phyloP scores from a whole-genome alignment of 768 basidiomycete species.

The Inosperma sp. region DNA sequence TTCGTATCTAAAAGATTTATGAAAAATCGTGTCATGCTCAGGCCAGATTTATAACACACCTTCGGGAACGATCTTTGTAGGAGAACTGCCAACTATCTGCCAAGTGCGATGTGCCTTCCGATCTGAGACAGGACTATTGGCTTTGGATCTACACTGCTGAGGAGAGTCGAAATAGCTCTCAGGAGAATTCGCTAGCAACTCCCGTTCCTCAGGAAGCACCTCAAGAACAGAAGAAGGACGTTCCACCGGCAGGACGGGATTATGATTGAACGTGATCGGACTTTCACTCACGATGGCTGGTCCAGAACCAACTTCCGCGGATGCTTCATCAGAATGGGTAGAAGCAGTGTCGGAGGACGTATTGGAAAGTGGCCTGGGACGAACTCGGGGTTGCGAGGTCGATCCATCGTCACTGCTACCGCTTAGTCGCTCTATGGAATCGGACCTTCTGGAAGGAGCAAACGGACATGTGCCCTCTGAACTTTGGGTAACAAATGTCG shows the following conservation, averaged over 20 bases:
- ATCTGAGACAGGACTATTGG: conserved; percentile 12
- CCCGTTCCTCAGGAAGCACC: conserved; percentile 49
- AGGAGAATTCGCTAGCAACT: conserved; percentile 30
- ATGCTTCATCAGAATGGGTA: conserved; percentile 34
- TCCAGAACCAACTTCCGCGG: conserved; percentile 28
- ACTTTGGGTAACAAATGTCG: not conserved
- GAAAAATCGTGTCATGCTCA: not conserved
- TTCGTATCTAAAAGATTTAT: conserved; percentile 16
- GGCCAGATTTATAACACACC: not conserved
- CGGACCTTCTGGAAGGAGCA: conserved; percentile 6
- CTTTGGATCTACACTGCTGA: conserved; percentile 14
- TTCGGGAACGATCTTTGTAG: conserved; percentile 1
- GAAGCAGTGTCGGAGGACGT: conserved; percentile 45
- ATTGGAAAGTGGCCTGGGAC: conserved; percentile 36
- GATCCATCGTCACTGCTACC: conserved; percentile 16
- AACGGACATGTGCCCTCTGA: not conserved
- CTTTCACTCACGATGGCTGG: conserved; percentile 38
- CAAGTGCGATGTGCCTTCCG: conserved; percentile 28
- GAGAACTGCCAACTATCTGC: conserved; percentile 22
- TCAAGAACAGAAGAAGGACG: conserved; percentile 36
- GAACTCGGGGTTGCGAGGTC: conserved; percentile 15
- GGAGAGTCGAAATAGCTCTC: conserved; percentile 17
- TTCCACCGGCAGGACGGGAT: conserved; percentile 33
- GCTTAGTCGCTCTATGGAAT: conserved; percentile 15
- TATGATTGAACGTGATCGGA: conserved; percentile 40